phyloP scores from a whole-genome alignment of 371 early-diverging fungal species.

The Parasitella parasitica region DNA sequence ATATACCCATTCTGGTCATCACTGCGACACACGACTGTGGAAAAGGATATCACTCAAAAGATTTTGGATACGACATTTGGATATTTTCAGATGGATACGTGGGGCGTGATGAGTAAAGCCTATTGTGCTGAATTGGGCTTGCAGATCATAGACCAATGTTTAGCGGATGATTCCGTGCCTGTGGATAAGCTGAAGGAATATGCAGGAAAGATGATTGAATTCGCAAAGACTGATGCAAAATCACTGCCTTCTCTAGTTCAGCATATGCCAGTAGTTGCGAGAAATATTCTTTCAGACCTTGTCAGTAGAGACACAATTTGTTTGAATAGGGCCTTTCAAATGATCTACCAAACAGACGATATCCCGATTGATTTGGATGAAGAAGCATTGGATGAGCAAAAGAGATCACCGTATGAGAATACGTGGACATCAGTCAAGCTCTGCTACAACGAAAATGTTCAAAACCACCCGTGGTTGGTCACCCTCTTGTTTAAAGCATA shows the following conservation, averaged over 20 bases:
- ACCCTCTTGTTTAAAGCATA: slow-evolving; percentile 21
- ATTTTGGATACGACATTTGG: slow-evolving; percentile 37
- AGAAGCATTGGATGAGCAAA: neutral
- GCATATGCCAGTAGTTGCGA: slow-evolving; percentile 22
- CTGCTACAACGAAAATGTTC: neutral
- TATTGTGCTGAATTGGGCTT: slow-evolving; percentile 35
- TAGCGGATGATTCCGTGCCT: slow-evolving; percentile 23
- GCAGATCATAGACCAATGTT: slow-evolving; percentile 31
- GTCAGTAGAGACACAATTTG: slow-evolving; percentile 18
- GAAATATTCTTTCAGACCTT: slow-evolving; percentile 20
- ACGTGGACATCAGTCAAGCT: slow-evolving; percentile 16
- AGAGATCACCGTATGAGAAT: slow-evolving; percentile 4
- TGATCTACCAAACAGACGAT: slow-evolving; percentile 9
- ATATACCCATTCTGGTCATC: slow-evolving; percentile 39
- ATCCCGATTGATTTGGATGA: neutral
- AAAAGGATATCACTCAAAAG: slow-evolving; percentile 25
- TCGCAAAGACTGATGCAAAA: slow-evolving; percentile 12
- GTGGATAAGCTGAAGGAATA: slow-evolving; percentile 27
- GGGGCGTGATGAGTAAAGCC: slow-evolving; percentile 35
- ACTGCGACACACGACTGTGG: slow-evolving; percentile 14
- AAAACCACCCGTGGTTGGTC: slow-evolving; percentile 2
- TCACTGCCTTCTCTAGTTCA: slow-evolving; percentile 23
- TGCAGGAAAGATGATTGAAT: slow-evolving; percentile 14
- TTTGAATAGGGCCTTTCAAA: slow-evolving; percentile 14
- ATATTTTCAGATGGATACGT: slow-evolving; percentile 38